Conservation (phyloP, 1,284 basidiomycete species). For the Cystobasidium slooffiae region DNA sequence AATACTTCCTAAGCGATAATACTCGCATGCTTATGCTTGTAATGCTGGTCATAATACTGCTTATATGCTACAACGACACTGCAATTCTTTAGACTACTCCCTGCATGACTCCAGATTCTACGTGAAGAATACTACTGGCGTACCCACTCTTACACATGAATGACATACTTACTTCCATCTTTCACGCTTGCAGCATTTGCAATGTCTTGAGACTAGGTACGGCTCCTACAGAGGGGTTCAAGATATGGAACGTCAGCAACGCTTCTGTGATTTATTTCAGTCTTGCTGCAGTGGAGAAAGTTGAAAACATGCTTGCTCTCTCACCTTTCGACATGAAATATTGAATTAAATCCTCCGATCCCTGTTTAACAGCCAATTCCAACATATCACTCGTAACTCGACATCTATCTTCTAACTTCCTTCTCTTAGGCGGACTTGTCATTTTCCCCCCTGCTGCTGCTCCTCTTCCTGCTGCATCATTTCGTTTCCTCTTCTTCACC, state of each 20-base stretch:
- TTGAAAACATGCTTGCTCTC: not conserved
- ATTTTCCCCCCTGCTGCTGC: not conserved
- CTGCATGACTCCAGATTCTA: not conserved
- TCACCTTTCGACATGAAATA: slow-evolving; percentile 37
- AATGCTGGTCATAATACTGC: too few relatives aligned
- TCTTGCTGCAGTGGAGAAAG: not conserved
- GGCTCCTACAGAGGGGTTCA: too few relatives aligned
- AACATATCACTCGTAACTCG: slow-evolving; percentile 34
- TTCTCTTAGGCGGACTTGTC: slow-evolving; percentile 19
- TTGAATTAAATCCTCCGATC: slow-evolving; percentile 32
- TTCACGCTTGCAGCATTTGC: slow-evolving; percentile 20
- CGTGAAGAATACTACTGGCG: not conserved
- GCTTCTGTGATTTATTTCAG: not conserved
- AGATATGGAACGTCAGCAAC: too few relatives aligned
- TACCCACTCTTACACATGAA: not conserved
- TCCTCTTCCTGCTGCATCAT: not conserved
- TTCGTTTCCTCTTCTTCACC: slow-evolving; percentile 18
- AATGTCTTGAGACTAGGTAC: slow-evolving; percentile 31
- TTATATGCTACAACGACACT: too few relatives aligned
- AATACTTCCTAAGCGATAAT: too few relatives aligned
- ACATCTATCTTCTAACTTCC: slow-evolving; percentile 34
- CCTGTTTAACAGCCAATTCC: slow-evolving; percentile 37
- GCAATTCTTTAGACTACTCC: not conserved
- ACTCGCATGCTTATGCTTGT: too few relatives aligned
- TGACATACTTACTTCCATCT: not conserved